Evolutionary conservation across 768 basidiomycete species (phyloP).

Genomic region (Tephrocybe rancida): DNA sequence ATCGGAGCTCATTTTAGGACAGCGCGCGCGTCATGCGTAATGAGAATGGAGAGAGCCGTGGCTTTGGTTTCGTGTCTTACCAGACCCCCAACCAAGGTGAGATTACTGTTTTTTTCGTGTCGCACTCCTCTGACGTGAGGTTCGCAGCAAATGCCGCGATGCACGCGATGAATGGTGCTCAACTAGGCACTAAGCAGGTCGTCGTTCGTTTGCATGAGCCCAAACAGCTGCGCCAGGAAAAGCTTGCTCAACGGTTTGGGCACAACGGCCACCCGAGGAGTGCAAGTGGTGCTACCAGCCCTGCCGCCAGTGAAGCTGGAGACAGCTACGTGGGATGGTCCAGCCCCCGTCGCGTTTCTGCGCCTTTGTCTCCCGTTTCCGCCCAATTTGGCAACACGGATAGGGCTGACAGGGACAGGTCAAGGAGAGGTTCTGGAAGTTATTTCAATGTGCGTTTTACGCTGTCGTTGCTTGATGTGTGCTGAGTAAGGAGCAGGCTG

Average conservation of each 20-base stretch:
- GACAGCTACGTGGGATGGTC: slow-evolving; percentile 76
- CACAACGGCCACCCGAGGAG: slow-evolving; percentile 81
- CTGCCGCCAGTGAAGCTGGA: slow-evolving; percentile 79
- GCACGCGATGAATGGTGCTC: slow-evolving; percentile 78
- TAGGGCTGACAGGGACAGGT: slow-evolving; percentile 66
- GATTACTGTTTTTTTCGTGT: not conserved
- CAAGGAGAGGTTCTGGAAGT: slow-evolving; percentile 80
- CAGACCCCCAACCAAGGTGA: slow-evolving; percentile 83
- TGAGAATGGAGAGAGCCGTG: slow-evolving; percentile 77
- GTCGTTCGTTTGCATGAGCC: slow-evolving; percentile 91
- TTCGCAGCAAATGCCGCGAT: slow-evolving; percentile 68
- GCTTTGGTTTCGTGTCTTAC: slow-evolving; percentile 91
- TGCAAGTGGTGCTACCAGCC: slow-evolving; percentile 84
- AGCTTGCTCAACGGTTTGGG: slow-evolving; percentile 80
- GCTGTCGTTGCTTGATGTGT: slow-evolving; percentile 6
- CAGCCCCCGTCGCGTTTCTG: slow-evolving; percentile 56
- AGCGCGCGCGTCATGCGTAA: slow-evolving; percentile 94
- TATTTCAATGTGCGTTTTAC: slow-evolving; percentile 70
- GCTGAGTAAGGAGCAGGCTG: slow-evolving; percentile 53
- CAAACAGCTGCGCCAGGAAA: slow-evolving; percentile 88
- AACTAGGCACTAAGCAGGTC: slow-evolving; percentile 74
- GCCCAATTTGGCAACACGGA: slow-evolving; percentile 42
- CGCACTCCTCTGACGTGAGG: not conserved
- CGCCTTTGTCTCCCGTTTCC: slow-evolving; percentile 26
- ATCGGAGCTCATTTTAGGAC: not conserved